A percentile compares a stretch with the other conserved stretches of the same genome.
phyloP scores from a whole-genome alignment of 2,329 filamentous ascomycete species.

The Colletotrichum cordylinicola region DNA sequence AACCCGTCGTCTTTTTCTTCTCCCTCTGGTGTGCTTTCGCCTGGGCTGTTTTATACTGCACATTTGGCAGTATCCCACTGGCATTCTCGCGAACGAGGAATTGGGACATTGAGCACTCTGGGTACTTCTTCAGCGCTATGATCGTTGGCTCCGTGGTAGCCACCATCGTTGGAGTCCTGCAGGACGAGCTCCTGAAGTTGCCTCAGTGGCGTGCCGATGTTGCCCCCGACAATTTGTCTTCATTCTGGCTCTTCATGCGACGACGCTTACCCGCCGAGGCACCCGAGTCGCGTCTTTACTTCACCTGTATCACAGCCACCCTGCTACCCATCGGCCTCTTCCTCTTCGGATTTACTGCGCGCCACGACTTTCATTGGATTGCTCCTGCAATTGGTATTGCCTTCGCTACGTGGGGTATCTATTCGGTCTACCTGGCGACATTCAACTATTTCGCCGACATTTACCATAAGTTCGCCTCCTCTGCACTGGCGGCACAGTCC shows the following conservation, averaged over 20 bases:
- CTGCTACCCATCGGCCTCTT: constrained; percentile 83
- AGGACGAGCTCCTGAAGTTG: constrained; percentile 69
- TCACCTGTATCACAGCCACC: constrained; percentile 76
- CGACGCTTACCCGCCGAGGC: constrained; percentile 53
- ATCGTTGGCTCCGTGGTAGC: constrained; percentile 68
- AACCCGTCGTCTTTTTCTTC: constrained; percentile 85
- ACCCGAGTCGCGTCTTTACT: constrained; percentile 84
- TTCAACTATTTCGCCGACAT: constrained; percentile 94
- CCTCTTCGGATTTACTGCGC: constrained; percentile 78
- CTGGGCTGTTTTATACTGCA: constrained; percentile 89
- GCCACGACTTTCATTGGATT: constrained; percentile 71
- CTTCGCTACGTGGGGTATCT: constrained; percentile 84
- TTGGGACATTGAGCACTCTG: constrained; percentile 70
- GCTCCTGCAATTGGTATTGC: constrained; percentile 72
- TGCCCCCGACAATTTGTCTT: constrained; percentile 34
- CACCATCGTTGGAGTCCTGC: constrained; percentile 72
- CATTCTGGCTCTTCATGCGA: constrained; percentile 52
- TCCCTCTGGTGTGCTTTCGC: constrained; percentile 88
- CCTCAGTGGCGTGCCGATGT: constrained; percentile 38
- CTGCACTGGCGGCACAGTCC: constrained; percentile 83
- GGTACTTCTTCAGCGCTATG: constrained; percentile 71
- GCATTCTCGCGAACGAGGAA: constrained; percentile 73
- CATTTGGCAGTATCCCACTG: constrained; percentile 80
- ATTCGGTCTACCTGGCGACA: constrained; percentile 83
- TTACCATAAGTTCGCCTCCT: constrained; percentile 85